Base-by-base conservation (phyloP, 441 rosid species). In the Arabidopsis hybrid region DNA sequence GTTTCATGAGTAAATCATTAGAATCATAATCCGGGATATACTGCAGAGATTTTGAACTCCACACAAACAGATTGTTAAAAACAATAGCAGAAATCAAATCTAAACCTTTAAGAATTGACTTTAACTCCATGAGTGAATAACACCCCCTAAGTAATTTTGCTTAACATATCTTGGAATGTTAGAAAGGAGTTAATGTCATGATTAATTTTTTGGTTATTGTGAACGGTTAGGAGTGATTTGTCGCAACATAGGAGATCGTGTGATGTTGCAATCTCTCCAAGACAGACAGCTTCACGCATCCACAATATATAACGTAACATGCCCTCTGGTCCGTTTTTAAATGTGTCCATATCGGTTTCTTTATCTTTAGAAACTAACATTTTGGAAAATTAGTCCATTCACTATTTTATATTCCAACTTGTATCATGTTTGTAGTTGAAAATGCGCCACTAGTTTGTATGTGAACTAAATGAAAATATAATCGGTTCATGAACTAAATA, bases 141-240 rank as follows among this genome's bases (percentile, higher is more conserved):
- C n/a, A n/a, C n/a, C n/a, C n/a, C n/a, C n/a, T 21, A 21, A 26
- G 29, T 26, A 26, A 26, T 26, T 26, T 26, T 26, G 29, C 3
- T 26, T 26, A 26, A 26, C 0, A 26, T 0, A 26, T 26, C 29
- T 26, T 26, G 29, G 29, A 26, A 17, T 64, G 10, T 36, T 14
- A n/a, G 9, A 17, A 17, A 17, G 5, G 17, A 7, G 11, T 6
- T 11, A 16, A 2, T 47, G 45, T 5, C 4, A 43, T 62, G 52
- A 62, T 62, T 61, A 21, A 1, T 4, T 18, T 26, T 14, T 35
- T 34, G 8, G 57, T 17, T 58, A 36, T 59, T 18, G 49, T 58
- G 39, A 16, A 47, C 39, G 66, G 74, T 46, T 35, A 47, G 58
- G 49, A 59, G 74, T 32, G 39, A 59, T 59, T 70, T 70, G 59